Conservation (phyloP, 2,329 filamentous ascomycete species). For the Bipolaris oryzae region DNA sequence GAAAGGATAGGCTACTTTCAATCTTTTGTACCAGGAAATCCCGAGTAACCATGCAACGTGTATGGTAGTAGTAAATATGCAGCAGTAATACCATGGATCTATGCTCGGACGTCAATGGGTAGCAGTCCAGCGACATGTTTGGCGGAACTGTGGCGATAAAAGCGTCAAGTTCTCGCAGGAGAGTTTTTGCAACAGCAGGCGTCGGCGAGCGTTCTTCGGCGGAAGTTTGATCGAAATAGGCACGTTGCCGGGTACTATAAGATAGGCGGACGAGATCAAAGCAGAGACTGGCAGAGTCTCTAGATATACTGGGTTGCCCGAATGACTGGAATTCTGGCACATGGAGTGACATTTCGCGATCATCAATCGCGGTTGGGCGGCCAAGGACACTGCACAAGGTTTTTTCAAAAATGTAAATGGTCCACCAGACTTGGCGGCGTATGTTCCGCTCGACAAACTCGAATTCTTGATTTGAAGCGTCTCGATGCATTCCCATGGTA, state of each 20-base stretch:
- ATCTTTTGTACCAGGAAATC: slow-evolving; percentile 34
- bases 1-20: slow-evolving; percentile 23
- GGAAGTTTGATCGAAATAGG: slow-evolving; percentile 30
- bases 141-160: slow-evolving; percentile 24
- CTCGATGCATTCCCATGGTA: slow-evolving; percentile 54
- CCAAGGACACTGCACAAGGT: slow-evolving; percentile 35
- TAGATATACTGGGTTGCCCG: slow-evolving; percentile 25
- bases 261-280: slow-evolving; percentile 25
- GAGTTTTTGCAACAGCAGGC: slow-evolving; percentile 22
- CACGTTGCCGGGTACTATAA: slow-evolving; percentile 29
- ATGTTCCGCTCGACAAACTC: slow-evolving; percentile 40
- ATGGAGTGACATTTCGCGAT: slow-evolving; percentile 30
- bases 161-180: slow-evolving; percentile 30
- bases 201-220: slow-evolving; percentile 29
- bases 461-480: slow-evolving; percentile 48
- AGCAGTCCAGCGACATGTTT: slow-evolving; percentile 17
- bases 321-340: slow-evolving; percentile 27
- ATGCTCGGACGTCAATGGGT: slow-evolving; percentile 16
- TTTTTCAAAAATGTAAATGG: slow-evolving; percentile 35
- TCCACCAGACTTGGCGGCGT: slow-evolving; percentile 36
- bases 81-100: slow-evolving; percentile 25
- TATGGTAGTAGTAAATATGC: slow-evolving; percentile 32
- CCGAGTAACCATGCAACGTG: slow-evolving; percentile 32
- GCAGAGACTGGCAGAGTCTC: slow-evolving; percentile 18
- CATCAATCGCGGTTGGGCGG: slow-evolving; percentile 35